These are phyloP conservation scores for Apiotrichum akiyoshidainum DNA, from an alignment of 1,284 basidiomycete genomes.

Conservation along the genomic window DNA sequence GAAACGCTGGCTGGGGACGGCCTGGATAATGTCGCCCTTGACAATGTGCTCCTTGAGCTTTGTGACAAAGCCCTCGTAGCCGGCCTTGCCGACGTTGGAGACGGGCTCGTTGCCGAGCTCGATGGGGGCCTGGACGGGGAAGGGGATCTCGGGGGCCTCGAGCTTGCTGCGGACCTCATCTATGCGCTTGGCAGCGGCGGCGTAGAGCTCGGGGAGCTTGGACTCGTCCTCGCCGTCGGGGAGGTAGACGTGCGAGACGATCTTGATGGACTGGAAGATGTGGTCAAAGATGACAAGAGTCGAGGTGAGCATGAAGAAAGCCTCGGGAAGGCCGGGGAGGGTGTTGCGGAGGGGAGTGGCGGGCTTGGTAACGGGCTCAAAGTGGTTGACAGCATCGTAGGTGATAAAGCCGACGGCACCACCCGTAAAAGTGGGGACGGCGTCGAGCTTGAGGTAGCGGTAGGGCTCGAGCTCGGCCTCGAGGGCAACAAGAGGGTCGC, in stretches of 20 bases:
- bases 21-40: constrained; percentile 97
- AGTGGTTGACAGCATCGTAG: constrained; percentile 94
- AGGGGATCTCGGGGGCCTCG: constrained; percentile 58
- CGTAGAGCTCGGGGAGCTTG: constrained; percentile 74
- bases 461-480: constrained; percentile 84
- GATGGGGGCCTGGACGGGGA: constrained; percentile 56
- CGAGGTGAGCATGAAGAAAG: constrained; percentile 94
- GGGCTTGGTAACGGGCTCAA: constrained; percentile 81
- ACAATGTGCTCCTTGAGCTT: constrained; percentile 90
- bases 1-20: constrained; percentile 91
- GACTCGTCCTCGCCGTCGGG: constrained; percentile 54
- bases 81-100: constrained; percentile 89
- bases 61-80: constrained; percentile 91
- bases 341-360: constrained; percentile 65
- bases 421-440: constrained; percentile 88
- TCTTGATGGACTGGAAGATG: constrained; percentile 88
- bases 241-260: constrained; percentile 91
- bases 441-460: constrained; percentile 84
- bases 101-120: constrained; percentile 62
- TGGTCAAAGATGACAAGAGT: constrained; percentile 96
- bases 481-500: constrained; percentile 81
- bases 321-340: constrained; percentile 81
- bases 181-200: constrained; percentile 74
- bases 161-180: constrained; percentile 68
- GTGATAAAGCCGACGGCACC: constrained; percentile 97